phyloP scores from a whole-genome alignment of 2,329 filamentous ascomycete species.

The Aspergillus sp. region DNA sequence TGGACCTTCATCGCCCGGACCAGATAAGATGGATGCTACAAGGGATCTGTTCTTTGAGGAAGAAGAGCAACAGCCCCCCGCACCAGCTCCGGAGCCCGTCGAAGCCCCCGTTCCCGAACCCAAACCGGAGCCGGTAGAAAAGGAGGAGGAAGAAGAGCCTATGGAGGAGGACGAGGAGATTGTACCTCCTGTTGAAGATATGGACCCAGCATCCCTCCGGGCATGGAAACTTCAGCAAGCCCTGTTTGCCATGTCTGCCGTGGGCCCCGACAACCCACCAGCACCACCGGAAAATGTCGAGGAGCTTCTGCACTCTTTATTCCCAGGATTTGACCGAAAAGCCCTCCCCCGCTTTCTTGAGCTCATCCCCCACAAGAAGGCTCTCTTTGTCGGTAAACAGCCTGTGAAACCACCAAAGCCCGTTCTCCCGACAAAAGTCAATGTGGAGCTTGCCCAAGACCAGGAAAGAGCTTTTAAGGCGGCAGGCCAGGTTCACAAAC shows the following conservation, averaged over 20 bases:
- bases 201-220: constrained; percentile 37
- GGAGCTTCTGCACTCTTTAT: constrained; percentile 73
- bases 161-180: constrained; percentile 23
- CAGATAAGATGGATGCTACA: constrained; percentile 24
- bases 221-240: constrained; percentile 44
- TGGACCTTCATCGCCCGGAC: constrained; percentile 30
- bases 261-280: constrained; percentile 56
- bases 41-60: constrained; percentile 28
- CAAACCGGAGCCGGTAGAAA: constrained; percentile 14
- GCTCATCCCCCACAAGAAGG: constrained; percentile 74
- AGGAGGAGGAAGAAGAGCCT: constrained; percentile 18
- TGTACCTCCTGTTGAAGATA: constrained; percentile 15
- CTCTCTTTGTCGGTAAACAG: constrained; percentile 72
- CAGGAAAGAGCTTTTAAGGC: constrained; percentile 82
- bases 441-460: constrained; percentile 77
- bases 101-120: constrained; percentile 13
- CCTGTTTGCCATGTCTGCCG: constrained; percentile 42
- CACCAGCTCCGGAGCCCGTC: constrained; percentile 6
- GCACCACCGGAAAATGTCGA: constrained; percentile 67
- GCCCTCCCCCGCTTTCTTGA: constrained; percentile 74
- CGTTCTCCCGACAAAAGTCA: constrained; percentile 80
- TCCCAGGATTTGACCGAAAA: constrained; percentile 73
- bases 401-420: constrained; percentile 75
- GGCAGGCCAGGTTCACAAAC: constrained; percentile 56
- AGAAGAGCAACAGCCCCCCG: constrained; percentile 19